Evolutionary conservation across 345 rosid genomes (phyloP).

Genomic region (Syzygium jambos): DNA sequence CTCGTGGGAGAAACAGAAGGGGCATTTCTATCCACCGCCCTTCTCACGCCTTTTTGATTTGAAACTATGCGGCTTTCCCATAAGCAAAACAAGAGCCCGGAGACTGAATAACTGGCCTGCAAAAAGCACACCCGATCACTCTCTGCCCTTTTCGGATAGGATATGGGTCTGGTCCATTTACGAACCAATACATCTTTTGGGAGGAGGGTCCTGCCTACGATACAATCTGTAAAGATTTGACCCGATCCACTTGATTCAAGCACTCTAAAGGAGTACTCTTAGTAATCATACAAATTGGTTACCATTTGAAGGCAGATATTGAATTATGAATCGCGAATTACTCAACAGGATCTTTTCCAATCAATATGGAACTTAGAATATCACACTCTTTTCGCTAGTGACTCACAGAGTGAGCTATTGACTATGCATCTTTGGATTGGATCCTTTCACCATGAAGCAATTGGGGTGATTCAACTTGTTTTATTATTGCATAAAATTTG

Average conservation of each 20-base stretch:
- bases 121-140: not conserved
- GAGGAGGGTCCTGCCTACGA: not conserved
- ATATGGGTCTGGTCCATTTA: not conserved
- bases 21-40: too few species aligned
- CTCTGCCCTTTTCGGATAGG: not conserved
- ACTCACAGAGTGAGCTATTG: not conserved
- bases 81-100: too few species aligned
- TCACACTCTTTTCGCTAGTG: not conserved
- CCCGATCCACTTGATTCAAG: not conserved
- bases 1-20: too few species aligned
- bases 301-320: not conserved
- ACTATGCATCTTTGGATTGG: not conserved
- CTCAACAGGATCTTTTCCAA: not conserved
- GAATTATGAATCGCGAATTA: not conserved
- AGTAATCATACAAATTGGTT: not conserved
- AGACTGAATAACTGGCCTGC: not conserved
- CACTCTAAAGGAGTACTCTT: not conserved
- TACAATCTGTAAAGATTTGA: not conserved
- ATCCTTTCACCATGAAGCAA: not conserved
- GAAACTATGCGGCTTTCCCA: too few species aligned
- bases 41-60: too few species aligned
- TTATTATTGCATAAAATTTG: too few species aligned
- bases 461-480: not conserved
- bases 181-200: not conserved
- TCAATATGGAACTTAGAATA: not conserved